Base-by-base conservation (phyloP, 768 basidiomycete species). In the Trametes coccinea region DNA sequence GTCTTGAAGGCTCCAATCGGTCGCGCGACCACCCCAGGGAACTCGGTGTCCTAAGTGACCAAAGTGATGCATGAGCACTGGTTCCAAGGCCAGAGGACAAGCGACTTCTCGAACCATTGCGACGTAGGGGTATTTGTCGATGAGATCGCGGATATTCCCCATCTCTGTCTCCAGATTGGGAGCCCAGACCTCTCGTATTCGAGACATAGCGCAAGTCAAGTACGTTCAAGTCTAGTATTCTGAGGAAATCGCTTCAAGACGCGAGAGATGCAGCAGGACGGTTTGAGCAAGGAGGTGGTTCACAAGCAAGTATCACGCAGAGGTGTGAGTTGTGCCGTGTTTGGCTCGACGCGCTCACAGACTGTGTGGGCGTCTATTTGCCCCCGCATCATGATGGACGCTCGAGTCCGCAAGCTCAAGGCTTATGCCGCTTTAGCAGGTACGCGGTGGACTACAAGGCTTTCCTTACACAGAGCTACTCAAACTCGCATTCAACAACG, bases 1-100 rank as follows among this genome's bases (percentile, higher is more conserved):
- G 95, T 95, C 74, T 93, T 94, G 82, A 98, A 98, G 37, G 87
- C 81, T 5, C 97, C 97, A 69, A 99, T 96, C 2, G 97, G 97
- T 17, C 97, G 85, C 3, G 96, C 97, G 57, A 99, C 97, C 45
- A 98, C 95, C 8, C 97, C 97, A 37, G 97, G 97, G 74, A 98
- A 98, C 73, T 99, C 97, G 55, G 97, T 98, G 74, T 99, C 96
- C 96, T 98, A 52, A 31, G 48, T 31, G 33, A 14, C n/a, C 16
- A 64, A 53, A 50, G 22, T 22, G 22, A 22, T 22, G 22, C 22
- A 22, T 22, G 22, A 22, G 22, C 22, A 22, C 22, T 22, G 22
- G 22, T 22, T 22, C 44, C 64, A 64, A 61, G 63, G 56, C 52
- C 63, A 72, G 57, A 70, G 51, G 47, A 55, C 64, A 39, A 64